Conservation (phyloP, 2,329 filamentous ascomycete genomes). For the Arthrobotrys megalospora region DNA sequence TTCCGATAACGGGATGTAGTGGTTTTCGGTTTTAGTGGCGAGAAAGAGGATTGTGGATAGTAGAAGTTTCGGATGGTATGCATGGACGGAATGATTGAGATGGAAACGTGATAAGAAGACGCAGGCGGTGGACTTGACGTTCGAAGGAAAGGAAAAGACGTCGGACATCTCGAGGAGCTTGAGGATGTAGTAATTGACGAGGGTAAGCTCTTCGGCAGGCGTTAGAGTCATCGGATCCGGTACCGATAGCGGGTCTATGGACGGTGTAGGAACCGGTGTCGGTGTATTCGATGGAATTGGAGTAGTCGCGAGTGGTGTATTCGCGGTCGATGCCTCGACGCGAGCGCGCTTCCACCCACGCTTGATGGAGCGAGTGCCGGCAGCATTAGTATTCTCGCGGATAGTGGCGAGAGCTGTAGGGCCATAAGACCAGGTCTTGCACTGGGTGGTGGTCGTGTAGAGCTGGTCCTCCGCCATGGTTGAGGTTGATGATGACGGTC, state of each 20-base stretch:
- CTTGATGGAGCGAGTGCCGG: conserved; percentile 79
- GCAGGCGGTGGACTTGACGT: conserved; percentile 79
- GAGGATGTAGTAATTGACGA: conserved; percentile 82
- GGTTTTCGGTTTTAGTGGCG: conserved; percentile 90
- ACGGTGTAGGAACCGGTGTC: conserved; percentile 68
- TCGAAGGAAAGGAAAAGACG: conserved; percentile 32
- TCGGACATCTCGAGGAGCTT: conserved; percentile 63
- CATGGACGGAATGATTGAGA: conserved; percentile 94
- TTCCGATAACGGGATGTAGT: conserved; percentile 77
- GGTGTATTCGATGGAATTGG: conserved; percentile 59
- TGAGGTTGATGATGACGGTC: conserved; percentile 31
- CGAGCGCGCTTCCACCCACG: conserved; percentile 72
- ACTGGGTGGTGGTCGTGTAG: conserved; percentile 92
- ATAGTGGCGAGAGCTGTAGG: conserved; percentile 78
- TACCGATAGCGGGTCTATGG: conserved; percentile 24
- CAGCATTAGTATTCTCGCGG: conserved; percentile 82
- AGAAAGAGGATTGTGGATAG: conserved; percentile 93
- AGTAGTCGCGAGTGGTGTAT: conserved; percentile 65
- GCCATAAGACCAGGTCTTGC: conserved; percentile 91
- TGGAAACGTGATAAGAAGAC: conserved; percentile 96
- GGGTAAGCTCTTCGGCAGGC: conserved; percentile 82
- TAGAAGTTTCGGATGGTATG: conserved; percentile 90
- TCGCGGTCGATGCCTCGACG: conserved; percentile 66
- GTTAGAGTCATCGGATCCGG: conserved; percentile 81
- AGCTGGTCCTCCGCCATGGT: conserved; percentile 84